Conservation (phyloP, 805 yeast species). For the Trichomonascus vanleenenianus region DNA sequence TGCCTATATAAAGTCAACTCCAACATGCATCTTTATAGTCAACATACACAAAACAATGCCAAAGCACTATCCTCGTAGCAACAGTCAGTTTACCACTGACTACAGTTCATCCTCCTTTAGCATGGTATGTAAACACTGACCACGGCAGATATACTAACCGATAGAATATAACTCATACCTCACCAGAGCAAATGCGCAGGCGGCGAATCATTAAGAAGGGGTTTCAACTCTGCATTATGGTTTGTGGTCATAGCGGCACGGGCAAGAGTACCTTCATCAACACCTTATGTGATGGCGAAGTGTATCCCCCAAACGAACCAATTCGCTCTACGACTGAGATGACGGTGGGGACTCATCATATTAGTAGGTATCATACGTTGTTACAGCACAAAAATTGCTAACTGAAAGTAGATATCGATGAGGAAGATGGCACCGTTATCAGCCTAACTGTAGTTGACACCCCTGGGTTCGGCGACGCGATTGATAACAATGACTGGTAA, state of each 20-base stretch:
- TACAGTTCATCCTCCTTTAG: neutral
- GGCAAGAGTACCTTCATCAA: conserved; percentile 73
- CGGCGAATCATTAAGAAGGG: conserved; percentile 61
- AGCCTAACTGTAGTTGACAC: conserved; percentile 56
- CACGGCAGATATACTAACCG: neutral
- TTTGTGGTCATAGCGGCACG: conserved; percentile 65
- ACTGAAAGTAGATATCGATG: conserved; percentile 38
- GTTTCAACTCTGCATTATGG: conserved; percentile 35
- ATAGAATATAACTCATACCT: conserved; percentile 3
- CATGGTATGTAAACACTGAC: neutral
- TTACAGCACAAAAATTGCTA: too few relatives aligned
- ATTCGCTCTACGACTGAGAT: conserved; percentile 14
- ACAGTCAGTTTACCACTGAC: too few relatives aligned
- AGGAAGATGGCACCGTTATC: conserved; percentile 45
- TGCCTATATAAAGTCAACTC: too few relatives aligned
- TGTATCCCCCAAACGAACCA: conserved; percentile 10
- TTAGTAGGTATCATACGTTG: too few relatives aligned
- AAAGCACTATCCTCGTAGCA: too few relatives aligned
- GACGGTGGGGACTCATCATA: conserved; percentile 12
- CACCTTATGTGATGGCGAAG: conserved; percentile 43
- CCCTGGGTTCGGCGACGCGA: conserved; percentile 71
- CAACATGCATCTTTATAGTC: too few relatives aligned
- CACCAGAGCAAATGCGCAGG: conserved; percentile 37
- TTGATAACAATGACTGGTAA: conserved; percentile 48
- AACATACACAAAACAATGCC: too few relatives aligned